phyloP scores from a whole-genome alignment of 805 yeast genomes.

The Starmerella floris region DNA sequence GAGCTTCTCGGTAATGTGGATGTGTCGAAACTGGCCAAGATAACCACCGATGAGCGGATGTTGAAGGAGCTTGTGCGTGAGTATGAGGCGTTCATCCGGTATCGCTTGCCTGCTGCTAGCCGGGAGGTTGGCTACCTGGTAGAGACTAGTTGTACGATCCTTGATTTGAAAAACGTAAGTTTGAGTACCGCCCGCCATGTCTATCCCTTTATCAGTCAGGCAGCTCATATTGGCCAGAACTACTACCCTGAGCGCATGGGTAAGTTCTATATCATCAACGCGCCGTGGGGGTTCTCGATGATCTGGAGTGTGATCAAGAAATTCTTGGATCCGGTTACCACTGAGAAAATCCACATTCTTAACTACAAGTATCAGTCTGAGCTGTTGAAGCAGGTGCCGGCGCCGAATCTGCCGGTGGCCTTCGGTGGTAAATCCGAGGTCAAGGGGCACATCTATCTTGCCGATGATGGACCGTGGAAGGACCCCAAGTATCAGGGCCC shows the following conservation, averaged over 20 bases:
- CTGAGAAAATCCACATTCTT: constrained; percentile 79
- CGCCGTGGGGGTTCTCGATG: constrained; percentile 94
- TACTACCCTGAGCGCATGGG: constrained; percentile 99
- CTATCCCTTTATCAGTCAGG: constrained; percentile 76
- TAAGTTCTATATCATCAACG: constrained; percentile 85
- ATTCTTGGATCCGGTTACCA: constrained; percentile 94
- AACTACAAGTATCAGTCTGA: constrained; percentile 70
- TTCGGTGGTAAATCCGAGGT: constrained; percentile 76
- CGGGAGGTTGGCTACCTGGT: constrained; percentile 63
- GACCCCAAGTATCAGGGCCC: constrained; percentile 78
- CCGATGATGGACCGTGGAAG: constrained; percentile 98
- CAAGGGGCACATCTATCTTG: constrained; percentile 56
- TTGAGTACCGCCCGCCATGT: constrained; percentile 74
- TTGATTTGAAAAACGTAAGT: constrained; percentile 91
- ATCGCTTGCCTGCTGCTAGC: constrained; percentile 88
- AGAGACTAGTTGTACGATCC: constrained; percentile 91
- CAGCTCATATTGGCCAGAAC: constrained; percentile 88
- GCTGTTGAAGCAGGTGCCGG: constrained; percentile 80
- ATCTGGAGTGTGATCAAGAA: constrained; percentile 86
- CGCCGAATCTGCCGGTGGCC: constrained; percentile 78
- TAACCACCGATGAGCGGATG: constrained; percentile 94
- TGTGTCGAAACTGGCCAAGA: constrained; percentile 77
- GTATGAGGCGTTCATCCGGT: constrained; percentile 75
- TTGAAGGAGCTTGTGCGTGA: constrained; percentile 93
- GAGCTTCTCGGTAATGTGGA: constrained; percentile 91